Percentiles rank a stretch among this genome's conserved stretches.
These are phyloP conservation scores for Cyberlindnera petersonii DNA, from an alignment of 805 yeast genomes.

Conservation along the genomic window DNA sequence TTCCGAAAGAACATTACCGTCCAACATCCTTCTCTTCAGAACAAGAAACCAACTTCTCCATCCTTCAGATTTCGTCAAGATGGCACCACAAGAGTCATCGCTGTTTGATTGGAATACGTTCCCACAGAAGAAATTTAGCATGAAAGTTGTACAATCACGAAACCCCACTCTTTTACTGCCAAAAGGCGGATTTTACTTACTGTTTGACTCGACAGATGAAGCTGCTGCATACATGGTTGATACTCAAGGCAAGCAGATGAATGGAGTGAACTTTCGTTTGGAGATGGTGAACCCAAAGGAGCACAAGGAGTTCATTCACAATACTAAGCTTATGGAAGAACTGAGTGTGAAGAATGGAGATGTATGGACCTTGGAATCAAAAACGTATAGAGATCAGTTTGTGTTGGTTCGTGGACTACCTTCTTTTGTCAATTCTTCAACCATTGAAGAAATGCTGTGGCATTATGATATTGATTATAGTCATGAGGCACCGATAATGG, in stretches of 20 bases:
- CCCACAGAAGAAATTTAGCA: conserved; percentile 10
- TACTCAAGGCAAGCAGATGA: conserved; percentile 43
- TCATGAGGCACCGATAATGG: conserved; percentile 11
- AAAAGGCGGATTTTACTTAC: conserved; percentile 48
- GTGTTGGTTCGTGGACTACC: conserved; percentile 46
- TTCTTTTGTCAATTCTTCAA: conserved; percentile 34
- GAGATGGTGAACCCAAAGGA: conserved; percentile 37
- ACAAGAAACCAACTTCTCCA: conserved; percentile 37
- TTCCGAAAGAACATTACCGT: conserved; percentile 6
- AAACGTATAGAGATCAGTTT: conserved; percentile 26
- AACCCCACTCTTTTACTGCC: conserved; percentile 41
- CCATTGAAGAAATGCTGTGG: conserved; percentile 41
- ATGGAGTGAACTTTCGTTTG: conserved; percentile 46
- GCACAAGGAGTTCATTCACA: conserved; percentile 5
- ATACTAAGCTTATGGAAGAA: conserved; percentile 2
- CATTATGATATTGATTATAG: conserved; percentile 40
- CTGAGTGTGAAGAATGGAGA: neutral
- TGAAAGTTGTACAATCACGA: conserved; percentile 47
- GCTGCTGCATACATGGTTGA: conserved; percentile 53
- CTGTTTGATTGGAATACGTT: conserved; percentile 28
- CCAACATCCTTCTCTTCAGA: conserved; percentile 37
- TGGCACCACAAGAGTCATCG: conserved; percentile 31
- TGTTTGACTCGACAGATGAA: conserved; percentile 43
- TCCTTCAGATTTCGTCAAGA: conserved; percentile 36
- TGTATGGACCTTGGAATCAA: neutral